These are phyloP conservation scores for Citrus inodora DNA, from an alignment of 345 rosid species.

Conservation along the genomic window DNA sequence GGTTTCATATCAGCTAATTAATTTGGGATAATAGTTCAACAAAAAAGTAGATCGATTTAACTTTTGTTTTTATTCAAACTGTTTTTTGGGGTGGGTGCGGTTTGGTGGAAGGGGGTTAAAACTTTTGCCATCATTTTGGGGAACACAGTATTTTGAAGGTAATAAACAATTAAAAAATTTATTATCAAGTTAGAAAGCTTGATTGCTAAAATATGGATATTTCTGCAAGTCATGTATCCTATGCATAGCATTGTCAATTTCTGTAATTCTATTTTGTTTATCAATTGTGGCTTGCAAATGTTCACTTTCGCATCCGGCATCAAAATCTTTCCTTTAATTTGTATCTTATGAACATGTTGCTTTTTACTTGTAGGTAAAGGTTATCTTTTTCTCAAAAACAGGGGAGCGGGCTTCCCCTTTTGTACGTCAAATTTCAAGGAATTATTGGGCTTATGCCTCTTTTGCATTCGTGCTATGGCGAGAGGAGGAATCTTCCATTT, in stretches of 20 bases:
- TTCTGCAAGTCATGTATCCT: neutral
- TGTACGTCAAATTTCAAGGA: conserved; percentile 71
- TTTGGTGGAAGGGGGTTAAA: neutral
- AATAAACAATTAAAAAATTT: neutral
- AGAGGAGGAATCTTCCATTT: conserved; percentile 83
- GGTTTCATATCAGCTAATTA: neutral
- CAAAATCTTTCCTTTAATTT: neutral
- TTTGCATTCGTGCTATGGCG: conserved; percentile 78
- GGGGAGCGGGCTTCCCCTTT: conserved; percentile 90
- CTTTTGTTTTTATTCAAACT: neutral
- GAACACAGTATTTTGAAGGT: neutral
- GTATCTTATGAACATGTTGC: conserved; percentile 4
- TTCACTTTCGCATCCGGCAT: neutral
- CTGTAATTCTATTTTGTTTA: neutral
- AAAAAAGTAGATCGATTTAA: neutral
- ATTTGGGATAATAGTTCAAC: neutral
- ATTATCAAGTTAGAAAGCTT: neutral
- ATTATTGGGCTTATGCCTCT: conserved; percentile 74
- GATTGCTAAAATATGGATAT: neutral
- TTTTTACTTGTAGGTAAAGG: conserved; percentile 59
- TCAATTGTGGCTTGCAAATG: neutral
- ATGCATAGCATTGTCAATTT: neutral
- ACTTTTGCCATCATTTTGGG: neutral
- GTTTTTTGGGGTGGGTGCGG: neutral
- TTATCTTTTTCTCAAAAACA: conserved; percentile 85